Evolutionary conservation across 495 filamentous ascomycete genomes (phyloP).

Genomic region (Penicillium lividum): DNA sequence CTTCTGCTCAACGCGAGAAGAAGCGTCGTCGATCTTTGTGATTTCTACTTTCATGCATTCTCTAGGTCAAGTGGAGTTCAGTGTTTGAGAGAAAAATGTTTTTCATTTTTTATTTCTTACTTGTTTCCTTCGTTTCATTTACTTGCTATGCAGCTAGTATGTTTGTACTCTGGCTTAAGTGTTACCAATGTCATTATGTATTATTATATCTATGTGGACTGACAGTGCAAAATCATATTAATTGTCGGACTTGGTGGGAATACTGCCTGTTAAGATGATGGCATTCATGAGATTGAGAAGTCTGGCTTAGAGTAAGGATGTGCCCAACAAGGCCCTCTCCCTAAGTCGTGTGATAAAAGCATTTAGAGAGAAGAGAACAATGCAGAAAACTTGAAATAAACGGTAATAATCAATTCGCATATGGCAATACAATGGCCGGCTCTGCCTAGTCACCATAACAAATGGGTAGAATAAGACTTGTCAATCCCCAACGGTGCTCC

Average conservation of each 20-base stretch:
- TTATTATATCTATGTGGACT: no score
- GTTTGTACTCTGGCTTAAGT: no score
- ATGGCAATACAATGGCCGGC: conserved; percentile 17
- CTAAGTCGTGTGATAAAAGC: no score
- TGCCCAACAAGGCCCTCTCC: no score
- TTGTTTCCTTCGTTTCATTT: not conserved
- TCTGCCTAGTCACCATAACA: conserved; percentile 23
- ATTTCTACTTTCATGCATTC: not conserved
- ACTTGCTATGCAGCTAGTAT: no score
- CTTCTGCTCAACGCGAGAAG: conserved; percentile 7
- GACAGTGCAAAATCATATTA: no score
- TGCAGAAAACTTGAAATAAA: not conserved
- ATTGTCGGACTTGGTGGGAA: no score
- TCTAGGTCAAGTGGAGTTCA: no score
- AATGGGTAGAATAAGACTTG: conserved; percentile 8
- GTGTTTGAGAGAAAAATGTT: no score
- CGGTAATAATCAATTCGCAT: conserved; percentile 1
- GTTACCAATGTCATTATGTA: no score
- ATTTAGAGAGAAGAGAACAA: no score
- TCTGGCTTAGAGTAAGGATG: no score
- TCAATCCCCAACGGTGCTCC: not conserved
- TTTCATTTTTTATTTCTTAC: not conserved
- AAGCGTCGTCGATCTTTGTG: conserved; percentile 28
- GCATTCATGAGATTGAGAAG: not conserved
- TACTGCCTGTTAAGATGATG: not conserved